Conservation (phyloP, 2,329 filamentous ascomycete species). For the Teratosphaeria nubilosa region DNA sequence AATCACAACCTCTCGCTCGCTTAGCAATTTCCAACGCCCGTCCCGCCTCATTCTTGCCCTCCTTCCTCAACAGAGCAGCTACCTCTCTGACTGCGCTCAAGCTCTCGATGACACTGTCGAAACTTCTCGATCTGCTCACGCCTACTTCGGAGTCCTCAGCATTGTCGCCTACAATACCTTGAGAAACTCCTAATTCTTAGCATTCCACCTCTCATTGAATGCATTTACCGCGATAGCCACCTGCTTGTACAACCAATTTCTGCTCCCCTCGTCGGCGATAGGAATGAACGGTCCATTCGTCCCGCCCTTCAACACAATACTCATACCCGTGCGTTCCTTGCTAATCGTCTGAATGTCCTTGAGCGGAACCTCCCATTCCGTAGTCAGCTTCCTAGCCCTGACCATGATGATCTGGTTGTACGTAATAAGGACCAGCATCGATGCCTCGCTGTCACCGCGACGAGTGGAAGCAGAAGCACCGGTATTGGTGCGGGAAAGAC, state of each 20-base stretch:
- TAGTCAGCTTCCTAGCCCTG: conserved; percentile 70
- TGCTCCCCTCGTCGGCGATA: conserved; percentile 70
- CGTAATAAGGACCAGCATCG: conserved; percentile 59
- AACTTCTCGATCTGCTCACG: background rate
- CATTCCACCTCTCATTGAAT: conserved; percentile 58
- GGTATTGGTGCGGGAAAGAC: background rate
- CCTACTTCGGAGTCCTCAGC: background rate
- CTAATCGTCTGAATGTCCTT: conserved; percentile 95
- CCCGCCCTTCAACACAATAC: conserved; percentile 76
- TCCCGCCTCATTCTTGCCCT: background rate
- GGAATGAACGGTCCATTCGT: conserved; percentile 92
- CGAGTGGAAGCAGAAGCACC: background rate
- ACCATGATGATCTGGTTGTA: conserved; percentile 75
- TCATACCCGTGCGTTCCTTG: conserved; percentile 91
- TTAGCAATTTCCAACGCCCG: background rate
- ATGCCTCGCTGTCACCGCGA: conserved; percentile 19
- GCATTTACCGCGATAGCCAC: conserved; percentile 58
- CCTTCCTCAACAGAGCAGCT: background rate
- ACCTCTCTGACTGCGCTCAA: background rate
- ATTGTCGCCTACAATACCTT: background rate
- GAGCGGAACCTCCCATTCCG: conserved; percentile 91
- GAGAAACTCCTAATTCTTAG: conserved; percentile 35
- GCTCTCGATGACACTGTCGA: background rate
- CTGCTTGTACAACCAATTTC: conserved; percentile 58
- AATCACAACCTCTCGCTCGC: background rate